Percentiles rank a stretch among this genome's conserved stretches.
Evolutionary conservation across 2,329 filamentous ascomycete genomes (phyloP).

Genomic region (Cercospora zeina): DNA sequence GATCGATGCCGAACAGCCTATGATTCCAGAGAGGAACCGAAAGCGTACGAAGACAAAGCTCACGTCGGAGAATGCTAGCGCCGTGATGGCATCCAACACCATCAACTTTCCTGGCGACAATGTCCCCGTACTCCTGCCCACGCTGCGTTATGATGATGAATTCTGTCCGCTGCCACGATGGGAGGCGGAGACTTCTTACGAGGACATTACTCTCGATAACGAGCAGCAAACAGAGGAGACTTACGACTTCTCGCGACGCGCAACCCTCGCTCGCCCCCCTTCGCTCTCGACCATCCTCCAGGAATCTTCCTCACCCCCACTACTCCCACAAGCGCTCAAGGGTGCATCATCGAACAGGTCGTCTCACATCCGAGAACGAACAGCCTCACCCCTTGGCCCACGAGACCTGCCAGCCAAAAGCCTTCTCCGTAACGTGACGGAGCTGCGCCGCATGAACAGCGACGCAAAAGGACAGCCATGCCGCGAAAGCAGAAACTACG

Average conservation of each 20-base stretch:
- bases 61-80: constrained; percentile 39
- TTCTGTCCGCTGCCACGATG: constrained; percentile 21
- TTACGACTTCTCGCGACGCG: constrained; percentile 14
- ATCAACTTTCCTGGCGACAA: constrained; percentile 25
- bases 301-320: constrained; percentile 23
- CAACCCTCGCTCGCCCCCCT: constrained; percentile 22
- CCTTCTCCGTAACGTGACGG: constrained; percentile 44
- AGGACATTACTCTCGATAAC: constrained; percentile 6
- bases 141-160: constrained; percentile 18
- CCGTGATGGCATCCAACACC: constrained; percentile 33
- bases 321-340: constrained; percentile 11
- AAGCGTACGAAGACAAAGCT: constrained; percentile 22
- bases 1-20: constrained; percentile 6
- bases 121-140: constrained; percentile 34
- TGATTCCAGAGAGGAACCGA: constrained; percentile 15
- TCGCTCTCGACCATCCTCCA: constrained; percentile 27
- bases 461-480: constrained; percentile 35
- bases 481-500: constrained; percentile 43
- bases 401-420: constrained; percentile 42
- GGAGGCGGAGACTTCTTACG: constrained; percentile 13
- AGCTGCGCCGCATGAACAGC: constrained; percentile 48
- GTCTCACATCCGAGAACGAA: neutral
- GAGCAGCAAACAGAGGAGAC: constrained; percentile 4
- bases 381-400: constrained; percentile 32
- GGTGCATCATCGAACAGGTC: constrained; percentile 11